Evolutionary conservation across 495 filamentous ascomycete genomes (phyloP).

Genomic region (Schizothecium vesticola): DNA sequence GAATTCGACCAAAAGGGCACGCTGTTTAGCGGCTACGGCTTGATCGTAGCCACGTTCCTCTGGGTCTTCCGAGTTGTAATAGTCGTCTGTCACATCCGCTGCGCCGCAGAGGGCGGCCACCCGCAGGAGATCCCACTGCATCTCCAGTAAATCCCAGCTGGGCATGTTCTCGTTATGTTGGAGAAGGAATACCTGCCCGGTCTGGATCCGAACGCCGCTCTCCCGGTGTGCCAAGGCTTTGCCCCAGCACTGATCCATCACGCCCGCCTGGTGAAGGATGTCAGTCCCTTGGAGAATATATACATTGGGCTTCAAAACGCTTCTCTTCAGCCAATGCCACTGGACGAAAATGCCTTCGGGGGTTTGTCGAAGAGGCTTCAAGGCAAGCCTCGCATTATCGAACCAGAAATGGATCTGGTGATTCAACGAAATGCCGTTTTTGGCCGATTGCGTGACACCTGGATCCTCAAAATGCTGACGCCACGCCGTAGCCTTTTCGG

Average conservation of each 20-base stretch:
- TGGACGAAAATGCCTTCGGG: slow-evolving; percentile 8
- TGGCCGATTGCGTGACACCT: too few relatives aligned
- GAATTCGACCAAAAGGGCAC: slow-evolving; percentile 4
- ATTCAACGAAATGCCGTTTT: slow-evolving; percentile 12
- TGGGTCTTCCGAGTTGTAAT: slow-evolving; percentile 3
- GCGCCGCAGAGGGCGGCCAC: slow-evolving; percentile 3
- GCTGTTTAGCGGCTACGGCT: slow-evolving; percentile 4
- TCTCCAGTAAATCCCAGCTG: slow-evolving; percentile 6
- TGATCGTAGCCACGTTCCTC: slow-evolving; percentile 7
- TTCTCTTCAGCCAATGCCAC: slow-evolving; percentile 15
- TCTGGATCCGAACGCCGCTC: slow-evolving; percentile 4
- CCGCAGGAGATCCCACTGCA: slow-evolving; percentile 8
- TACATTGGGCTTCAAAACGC: not conserved
- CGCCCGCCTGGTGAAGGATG: slow-evolving; percentile 8
- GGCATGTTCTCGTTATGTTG: not conserved
- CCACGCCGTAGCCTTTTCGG: too few relatives aligned
- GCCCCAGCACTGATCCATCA: slow-evolving; percentile 3
- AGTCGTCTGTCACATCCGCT: slow-evolving; percentile 9
- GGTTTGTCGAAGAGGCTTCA: slow-evolving; percentile 13
- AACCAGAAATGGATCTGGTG: slow-evolving; percentile 15
- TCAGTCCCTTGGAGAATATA: not conserved
- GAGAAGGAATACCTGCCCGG: slow-evolving; percentile 4
- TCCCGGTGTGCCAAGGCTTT: slow-evolving; percentile 3
- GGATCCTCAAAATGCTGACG: too few relatives aligned
- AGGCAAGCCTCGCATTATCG: slow-evolving; percentile 7